Evolutionary conservation across 2,329 filamentous ascomycete genomes (phyloP).

Genomic region (Aspergillus ruber): DNA sequence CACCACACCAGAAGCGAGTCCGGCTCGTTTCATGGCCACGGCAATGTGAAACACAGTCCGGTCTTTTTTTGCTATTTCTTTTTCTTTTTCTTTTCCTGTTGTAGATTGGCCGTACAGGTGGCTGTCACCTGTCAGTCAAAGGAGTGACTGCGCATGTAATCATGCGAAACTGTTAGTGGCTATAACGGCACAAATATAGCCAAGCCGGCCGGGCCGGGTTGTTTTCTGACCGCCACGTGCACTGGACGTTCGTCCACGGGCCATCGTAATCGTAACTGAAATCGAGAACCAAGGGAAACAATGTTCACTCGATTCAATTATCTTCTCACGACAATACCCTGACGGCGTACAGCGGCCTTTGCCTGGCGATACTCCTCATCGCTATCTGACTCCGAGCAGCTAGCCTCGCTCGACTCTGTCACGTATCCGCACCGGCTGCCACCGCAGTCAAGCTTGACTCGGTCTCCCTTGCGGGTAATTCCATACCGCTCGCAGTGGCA

Average conservation of each 20-base stretch:
- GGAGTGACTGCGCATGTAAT: slow-evolving; percentile 13
- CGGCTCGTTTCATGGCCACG: slow-evolving; percentile 7
- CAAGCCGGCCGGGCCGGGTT: not conserved
- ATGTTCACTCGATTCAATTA: slow-evolving; percentile 15
- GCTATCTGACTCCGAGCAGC: slow-evolving; percentile 55
- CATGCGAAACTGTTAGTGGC: not conserved
- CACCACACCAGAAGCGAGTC: slow-evolving; percentile 9
- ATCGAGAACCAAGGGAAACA: not conserved
- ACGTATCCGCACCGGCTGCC: slow-evolving; percentile 79
- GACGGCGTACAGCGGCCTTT: slow-evolving; percentile 28
- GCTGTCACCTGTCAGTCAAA: slow-evolving; percentile 4
- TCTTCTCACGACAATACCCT: slow-evolving; percentile 35
- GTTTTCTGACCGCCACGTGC: not conserved
- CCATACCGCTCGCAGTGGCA: slow-evolving; percentile 96
- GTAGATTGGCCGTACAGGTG: not conserved
- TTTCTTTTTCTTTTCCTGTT: slow-evolving; percentile 4
- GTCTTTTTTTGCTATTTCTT: slow-evolving; percentile 2
- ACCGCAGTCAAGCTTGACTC: slow-evolving; percentile 93
- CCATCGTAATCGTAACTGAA: not conserved
- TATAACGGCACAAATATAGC: slow-evolving; percentile 1
- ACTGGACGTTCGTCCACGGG: no score
- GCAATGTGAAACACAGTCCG: slow-evolving; percentile 1
- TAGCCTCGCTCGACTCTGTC: slow-evolving; percentile 56
- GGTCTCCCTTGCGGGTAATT: slow-evolving; percentile 86
- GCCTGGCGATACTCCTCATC: slow-evolving; percentile 35